These are phyloP conservation scores for Endocalyx cinctus DNA, from an alignment of 2,329 filamentous ascomycete genomes.

Conservation along the genomic window DNA sequence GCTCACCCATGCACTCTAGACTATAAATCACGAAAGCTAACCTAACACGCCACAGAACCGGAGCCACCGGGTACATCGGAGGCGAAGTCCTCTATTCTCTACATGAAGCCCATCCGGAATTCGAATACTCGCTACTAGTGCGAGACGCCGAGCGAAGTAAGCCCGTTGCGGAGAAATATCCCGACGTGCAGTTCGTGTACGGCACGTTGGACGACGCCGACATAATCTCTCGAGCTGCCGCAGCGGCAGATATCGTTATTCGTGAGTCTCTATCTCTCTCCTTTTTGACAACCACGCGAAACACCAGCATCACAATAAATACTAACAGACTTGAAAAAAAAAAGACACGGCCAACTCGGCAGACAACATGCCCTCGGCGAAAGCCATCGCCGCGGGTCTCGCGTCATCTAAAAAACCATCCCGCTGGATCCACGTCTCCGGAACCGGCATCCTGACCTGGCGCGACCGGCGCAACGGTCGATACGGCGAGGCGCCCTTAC, in stretches of 20 bases:
- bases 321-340: background rate
- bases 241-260: constrained; percentile 46
- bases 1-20: too few relatives aligned
- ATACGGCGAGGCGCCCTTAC: constrained; percentile 38
- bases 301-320: constrained; percentile 1
- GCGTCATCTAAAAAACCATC: constrained; percentile 38
- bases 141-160: constrained; percentile 42
- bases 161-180: constrained; percentile 40
- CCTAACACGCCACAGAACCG: too few relatives aligned
- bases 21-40: too few relatives aligned
- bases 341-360: constrained; percentile 46
- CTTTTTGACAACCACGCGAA: too few relatives aligned
- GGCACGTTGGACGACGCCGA: constrained; percentile 42
- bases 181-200: constrained; percentile 42
- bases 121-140: constrained; percentile 40
- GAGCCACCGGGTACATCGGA: constrained; percentile 53
- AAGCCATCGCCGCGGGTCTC: constrained; percentile 43
- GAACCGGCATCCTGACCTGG: constrained; percentile 43
- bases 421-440: constrained; percentile 47
- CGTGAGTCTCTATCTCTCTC: constrained; percentile 30
- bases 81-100: constrained; percentile 44
- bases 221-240: constrained; percentile 46
- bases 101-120: constrained; percentile 40
- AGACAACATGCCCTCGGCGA: constrained; percentile 37
- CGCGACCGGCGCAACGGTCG: constrained; percentile 38